These are phyloP conservation scores for Pythium oligandrum DNA, from an alignment of 352 stramenopile genomes.

Conservation along the genomic window DNA sequence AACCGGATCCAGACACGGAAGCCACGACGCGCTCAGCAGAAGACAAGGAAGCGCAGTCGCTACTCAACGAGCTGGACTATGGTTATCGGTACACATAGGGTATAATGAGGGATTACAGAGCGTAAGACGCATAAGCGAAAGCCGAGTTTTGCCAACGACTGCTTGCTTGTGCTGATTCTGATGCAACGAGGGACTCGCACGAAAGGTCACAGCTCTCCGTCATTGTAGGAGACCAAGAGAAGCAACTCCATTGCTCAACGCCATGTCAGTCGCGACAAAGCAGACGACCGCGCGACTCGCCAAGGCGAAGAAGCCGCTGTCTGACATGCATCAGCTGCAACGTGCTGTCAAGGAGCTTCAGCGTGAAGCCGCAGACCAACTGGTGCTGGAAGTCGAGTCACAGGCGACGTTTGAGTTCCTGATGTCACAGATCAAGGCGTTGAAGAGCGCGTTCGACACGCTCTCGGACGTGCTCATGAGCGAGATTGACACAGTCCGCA, in stretches of 20 bases:
- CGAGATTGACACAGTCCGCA: constrained; percentile 64
- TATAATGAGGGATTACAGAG: background rate
- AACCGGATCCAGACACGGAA: constrained; percentile 69
- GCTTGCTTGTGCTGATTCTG: background rate
- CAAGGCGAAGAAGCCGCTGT: constrained; percentile 78
- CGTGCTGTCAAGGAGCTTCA: constrained; percentile 74
- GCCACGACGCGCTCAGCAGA: constrained; percentile 78
- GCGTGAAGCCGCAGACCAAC: constrained; percentile 63
- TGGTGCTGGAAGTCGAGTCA: constrained; percentile 73
- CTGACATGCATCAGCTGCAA: constrained; percentile 78
- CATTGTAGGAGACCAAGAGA: background rate
- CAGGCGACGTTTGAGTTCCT: constrained; percentile 83
- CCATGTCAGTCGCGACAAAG: constrained; percentile 43
- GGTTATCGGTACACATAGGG: constrained; percentile 67
- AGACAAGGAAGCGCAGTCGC: constrained; percentile 77
- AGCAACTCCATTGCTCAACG: background rate
- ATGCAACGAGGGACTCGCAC: background rate
- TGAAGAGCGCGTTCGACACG: constrained; percentile 74
- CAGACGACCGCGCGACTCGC: constrained; percentile 55
- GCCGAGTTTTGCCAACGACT: no score
- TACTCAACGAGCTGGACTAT: constrained; percentile 71
- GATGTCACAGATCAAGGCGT: constrained; percentile 64
- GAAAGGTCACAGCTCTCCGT: background rate
- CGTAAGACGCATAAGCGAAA: background rate
- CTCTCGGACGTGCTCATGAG: constrained; percentile 75